phyloP scores from a whole-genome alignment of 257 asterid genomes.

The Primulina eburnea region DNA sequence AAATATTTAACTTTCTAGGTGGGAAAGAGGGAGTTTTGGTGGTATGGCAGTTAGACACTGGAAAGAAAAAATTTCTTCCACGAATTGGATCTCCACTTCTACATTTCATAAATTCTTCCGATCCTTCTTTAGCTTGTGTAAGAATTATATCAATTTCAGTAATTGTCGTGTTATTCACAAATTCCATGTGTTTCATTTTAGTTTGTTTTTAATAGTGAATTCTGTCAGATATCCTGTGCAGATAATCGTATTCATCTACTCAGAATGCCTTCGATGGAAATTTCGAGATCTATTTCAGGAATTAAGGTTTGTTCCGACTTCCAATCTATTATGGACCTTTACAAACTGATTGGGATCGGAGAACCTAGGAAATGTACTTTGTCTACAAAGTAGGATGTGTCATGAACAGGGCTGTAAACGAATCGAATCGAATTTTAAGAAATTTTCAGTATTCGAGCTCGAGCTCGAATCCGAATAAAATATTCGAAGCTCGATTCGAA shows the following conservation, averaged over 20 bases:
- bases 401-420: too few species aligned
- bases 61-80: slow-evolving; percentile 81
- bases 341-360: slow-evolving; percentile 13
- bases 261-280: slow-evolving; percentile 81
- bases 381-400: neutral
- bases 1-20: slow-evolving; percentile 44
- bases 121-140: slow-evolving; percentile 80
- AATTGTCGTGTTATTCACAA: slow-evolving; percentile 7
- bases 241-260: slow-evolving; percentile 78
- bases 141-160: slow-evolving; percentile 29
- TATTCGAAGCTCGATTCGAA: too few species aligned
- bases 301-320: slow-evolving; percentile 61
- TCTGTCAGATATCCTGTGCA: slow-evolving; percentile 88
- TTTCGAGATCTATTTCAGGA: slow-evolving; percentile 77
- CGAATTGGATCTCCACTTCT: slow-evolving; percentile 84
- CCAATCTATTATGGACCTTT: neutral
- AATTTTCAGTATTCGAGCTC: too few species aligned
- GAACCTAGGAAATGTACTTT: slow-evolving; percentile 1
- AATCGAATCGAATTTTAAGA: too few species aligned
- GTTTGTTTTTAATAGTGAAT: slow-evolving; percentile 32
- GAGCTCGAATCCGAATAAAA: too few species aligned
- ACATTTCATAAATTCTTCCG: slow-evolving; percentile 67
- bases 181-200: slow-evolving; percentile 16
- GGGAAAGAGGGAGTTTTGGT: slow-evolving; percentile 97
- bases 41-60: slow-evolving; percentile 94